These are phyloP conservation scores for Mucor indicus DNA, from an alignment of 371 early-diverging fungal genomes.

Conservation along the genomic window DNA sequence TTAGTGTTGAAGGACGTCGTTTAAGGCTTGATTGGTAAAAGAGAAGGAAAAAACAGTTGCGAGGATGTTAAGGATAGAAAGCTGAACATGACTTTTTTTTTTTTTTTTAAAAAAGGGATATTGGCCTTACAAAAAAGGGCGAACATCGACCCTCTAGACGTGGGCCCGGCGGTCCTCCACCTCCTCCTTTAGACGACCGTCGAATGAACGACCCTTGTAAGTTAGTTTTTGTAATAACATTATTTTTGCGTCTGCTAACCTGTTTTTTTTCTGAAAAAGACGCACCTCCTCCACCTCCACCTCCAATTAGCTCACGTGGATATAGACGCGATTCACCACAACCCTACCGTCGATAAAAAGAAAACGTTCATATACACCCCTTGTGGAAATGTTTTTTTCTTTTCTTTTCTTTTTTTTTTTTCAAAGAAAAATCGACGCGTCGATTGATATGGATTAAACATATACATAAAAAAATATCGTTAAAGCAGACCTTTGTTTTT, in stretches of 20 bases:
- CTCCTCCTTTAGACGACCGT: conserved; percentile 27
- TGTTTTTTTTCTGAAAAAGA: conserved; percentile 7
- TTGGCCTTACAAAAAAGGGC: conserved; percentile 71
- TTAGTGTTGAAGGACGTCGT: conserved; percentile 69
- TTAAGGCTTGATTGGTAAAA: conserved; percentile 72
- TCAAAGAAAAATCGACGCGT: background rate
- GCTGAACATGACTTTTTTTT: no score
- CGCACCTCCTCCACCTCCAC: conserved; percentile 28
- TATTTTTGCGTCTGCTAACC: background rate
- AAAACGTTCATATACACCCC: no score
- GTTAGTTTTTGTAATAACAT: conserved; percentile 1
- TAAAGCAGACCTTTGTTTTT: no score
- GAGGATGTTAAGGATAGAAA: background rate
- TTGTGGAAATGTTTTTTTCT: conserved; percentile 7
- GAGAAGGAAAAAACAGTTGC: background rate
- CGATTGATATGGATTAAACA: no score
- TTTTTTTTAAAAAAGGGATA: conserved; percentile 40
- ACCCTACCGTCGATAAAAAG: conserved; percentile 37
- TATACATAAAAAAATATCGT: no score
- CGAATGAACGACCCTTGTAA: conserved; percentile 29
- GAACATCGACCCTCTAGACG: conserved; percentile 29
- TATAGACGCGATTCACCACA: conserved; percentile 40
- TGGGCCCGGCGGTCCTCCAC: conserved; percentile 11
- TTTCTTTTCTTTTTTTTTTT: conserved; percentile 4
- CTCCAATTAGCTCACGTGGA: conserved; percentile 35